Evolutionary conservation across 768 basidiomycete genomes (phyloP).

Genomic region (Tylopilus intermedius): DNA sequence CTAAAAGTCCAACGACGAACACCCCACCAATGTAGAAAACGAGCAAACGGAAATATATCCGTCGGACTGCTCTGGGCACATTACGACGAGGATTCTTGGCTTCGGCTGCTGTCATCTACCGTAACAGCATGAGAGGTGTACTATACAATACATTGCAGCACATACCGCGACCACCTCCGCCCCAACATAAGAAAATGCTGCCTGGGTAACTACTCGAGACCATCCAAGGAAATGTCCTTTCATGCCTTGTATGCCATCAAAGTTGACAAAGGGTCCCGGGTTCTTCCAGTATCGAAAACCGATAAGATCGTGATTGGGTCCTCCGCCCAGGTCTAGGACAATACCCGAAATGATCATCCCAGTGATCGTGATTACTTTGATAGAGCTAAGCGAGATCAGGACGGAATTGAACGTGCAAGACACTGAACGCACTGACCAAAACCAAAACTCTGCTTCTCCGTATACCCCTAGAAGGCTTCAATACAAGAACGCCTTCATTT

Average conservation of each 20-base stretch:
- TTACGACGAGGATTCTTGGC: conserved; percentile 43
- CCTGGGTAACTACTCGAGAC: conserved; percentile 50
- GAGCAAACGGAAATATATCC: conserved; percentile 37
- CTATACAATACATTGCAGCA: not conserved
- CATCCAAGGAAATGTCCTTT: conserved; percentile 37
- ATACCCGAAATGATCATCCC: conserved; percentile 41
- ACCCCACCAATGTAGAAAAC: conserved; percentile 19
- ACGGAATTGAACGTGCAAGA: not conserved
- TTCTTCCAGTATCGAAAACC: conserved; percentile 43
- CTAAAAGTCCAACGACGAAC: conserved; percentile 42
- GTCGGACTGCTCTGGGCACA: conserved; percentile 20
- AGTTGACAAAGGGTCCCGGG: conserved; percentile 53
- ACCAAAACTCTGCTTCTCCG: conserved; percentile 44
- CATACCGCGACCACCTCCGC: conserved; percentile 42
- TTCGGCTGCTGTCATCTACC: conserved; percentile 37
- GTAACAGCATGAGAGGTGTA: not conserved
- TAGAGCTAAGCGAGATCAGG: conserved; percentile 31
- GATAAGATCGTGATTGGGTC: conserved; percentile 45
- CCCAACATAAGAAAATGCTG: conserved; percentile 54
- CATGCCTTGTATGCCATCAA: conserved; percentile 29
- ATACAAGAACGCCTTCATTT: not conserved
- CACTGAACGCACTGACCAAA: conserved; percentile 23
- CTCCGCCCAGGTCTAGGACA: conserved; percentile 48
- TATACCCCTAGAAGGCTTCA: conserved; percentile 26
- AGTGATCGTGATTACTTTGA: conserved; percentile 45